A percentile compares a stretch with the other conserved stretches of the same genome.
phyloP scores from a whole-genome alignment of 2,329 filamentous ascomycete species.

The Nigrograna mackinnonii region DNA sequence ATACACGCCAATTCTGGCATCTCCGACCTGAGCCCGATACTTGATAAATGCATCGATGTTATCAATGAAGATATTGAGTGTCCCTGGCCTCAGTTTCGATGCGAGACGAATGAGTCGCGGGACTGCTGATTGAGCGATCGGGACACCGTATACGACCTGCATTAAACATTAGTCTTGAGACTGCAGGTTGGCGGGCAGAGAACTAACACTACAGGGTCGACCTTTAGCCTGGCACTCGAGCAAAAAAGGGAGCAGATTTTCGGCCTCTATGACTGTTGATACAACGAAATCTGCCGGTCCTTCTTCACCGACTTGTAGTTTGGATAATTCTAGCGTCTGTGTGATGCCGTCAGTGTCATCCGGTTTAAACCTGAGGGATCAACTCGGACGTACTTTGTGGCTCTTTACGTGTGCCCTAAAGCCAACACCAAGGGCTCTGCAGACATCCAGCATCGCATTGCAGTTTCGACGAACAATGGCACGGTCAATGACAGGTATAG shows the following conservation, averaged over 20 bases:
- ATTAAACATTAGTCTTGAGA: background rate
- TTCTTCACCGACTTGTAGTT: slow-evolving; percentile 68
- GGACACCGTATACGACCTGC: slow-evolving; percentile 73
- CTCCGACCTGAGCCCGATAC: slow-evolving; percentile 45
- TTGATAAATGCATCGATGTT: slow-evolving; percentile 56
- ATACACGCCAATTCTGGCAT: slow-evolving; percentile 57
- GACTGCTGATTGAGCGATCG: slow-evolving; percentile 64
- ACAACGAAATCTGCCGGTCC: slow-evolving; percentile 66
- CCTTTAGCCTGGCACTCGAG: slow-evolving; percentile 59
- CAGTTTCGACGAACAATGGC: slow-evolving; percentile 71
- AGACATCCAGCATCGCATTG: slow-evolving; percentile 69
- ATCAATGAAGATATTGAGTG: slow-evolving; percentile 71
- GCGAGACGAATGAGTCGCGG: slow-evolving; percentile 63
- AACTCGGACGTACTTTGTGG: slow-evolving; percentile 65
- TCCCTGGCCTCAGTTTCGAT: slow-evolving; percentile 54
- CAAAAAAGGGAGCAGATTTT: slow-evolving; percentile 66
- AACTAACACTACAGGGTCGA: slow-evolving; percentile 61
- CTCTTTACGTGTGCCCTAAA: slow-evolving; percentile 84
- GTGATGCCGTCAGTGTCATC: background rate
- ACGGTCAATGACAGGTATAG: slow-evolving; percentile 70
- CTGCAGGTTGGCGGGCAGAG: background rate
- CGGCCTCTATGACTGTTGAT: slow-evolving; percentile 75
- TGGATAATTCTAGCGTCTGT: slow-evolving; percentile 68
- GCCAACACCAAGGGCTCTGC: slow-evolving; percentile 60
- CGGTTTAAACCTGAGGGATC: background rate